phyloP scores from a whole-genome alignment of 768 basidiomycete species.

The Pulveroboletus sp. region DNA sequence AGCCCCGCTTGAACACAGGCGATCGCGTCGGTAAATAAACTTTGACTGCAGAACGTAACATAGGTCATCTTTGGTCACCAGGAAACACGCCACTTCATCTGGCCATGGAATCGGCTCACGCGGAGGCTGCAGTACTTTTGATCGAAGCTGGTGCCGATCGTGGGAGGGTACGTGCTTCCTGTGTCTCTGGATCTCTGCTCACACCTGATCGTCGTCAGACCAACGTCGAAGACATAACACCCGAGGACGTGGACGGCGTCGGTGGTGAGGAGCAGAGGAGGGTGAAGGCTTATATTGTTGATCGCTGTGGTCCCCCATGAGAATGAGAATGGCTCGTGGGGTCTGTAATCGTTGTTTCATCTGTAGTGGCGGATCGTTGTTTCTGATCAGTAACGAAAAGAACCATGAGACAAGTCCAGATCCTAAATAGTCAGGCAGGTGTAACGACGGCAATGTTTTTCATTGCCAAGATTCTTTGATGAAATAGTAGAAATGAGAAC shows the following conservation, averaged over 20 bases:
- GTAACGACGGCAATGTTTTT: not conserved
- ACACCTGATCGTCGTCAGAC: slow-evolving; percentile 39
- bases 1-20: slow-evolving; percentile 80
- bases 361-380: not conserved
- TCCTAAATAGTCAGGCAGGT: slow-evolving; percentile 2
- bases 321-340: not conserved
- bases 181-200: not conserved
- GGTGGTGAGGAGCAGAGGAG: slow-evolving; percentile 83
- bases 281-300: slow-evolving; percentile 70
- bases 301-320: slow-evolving; percentile 53
- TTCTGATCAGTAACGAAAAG: not conserved
- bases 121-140: slow-evolving; percentile 81
- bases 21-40: slow-evolving; percentile 64
- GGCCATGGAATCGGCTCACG: slow-evolving; percentile 95
- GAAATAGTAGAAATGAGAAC: slow-evolving; percentile 11
- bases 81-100: slow-evolving; percentile 97
- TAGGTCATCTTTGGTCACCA: slow-evolving; percentile 26
- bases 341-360: not conserved
- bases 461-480: slow-evolving; percentile 2
- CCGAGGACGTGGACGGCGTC: slow-evolving; percentile 86
- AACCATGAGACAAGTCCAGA: not conserved
- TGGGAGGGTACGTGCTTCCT: slow-evolving; percentile 55
- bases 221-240: slow-evolving; percentile 80
- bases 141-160: slow-evolving; percentile 97
- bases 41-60: not conserved